Evolutionary conservation across 1,284 basidiomycete genomes (phyloP).

Genomic region (Cutaneotrichosporon daszewskae): DNA sequence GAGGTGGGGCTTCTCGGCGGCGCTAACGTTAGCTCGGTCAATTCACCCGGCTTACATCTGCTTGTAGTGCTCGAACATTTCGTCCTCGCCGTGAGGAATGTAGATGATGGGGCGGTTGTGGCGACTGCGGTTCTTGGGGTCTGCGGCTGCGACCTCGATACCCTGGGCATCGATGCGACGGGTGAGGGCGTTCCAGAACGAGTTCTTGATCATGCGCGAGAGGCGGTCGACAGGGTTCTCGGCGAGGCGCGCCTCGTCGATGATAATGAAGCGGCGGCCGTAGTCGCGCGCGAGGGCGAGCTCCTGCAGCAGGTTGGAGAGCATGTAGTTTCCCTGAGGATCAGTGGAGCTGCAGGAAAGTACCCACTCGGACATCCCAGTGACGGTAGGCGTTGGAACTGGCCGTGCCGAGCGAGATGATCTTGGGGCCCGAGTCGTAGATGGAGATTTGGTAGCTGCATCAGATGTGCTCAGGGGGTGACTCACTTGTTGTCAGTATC

Average conservation of each 20-base stretch:
- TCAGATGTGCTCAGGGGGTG: not conserved
- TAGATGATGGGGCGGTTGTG: conserved; percentile 86
- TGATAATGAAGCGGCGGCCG: conserved; percentile 87
- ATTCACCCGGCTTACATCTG: conserved; percentile 42
- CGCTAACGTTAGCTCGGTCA: conserved; percentile 21
- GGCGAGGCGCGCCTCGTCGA: conserved; percentile 92
- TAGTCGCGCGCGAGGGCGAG: conserved; percentile 95
- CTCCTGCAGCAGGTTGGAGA: conserved; percentile 97
- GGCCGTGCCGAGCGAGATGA: conserved; percentile 90
- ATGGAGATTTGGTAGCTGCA: conserved; percentile 71
- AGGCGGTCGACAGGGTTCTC: conserved; percentile 97
- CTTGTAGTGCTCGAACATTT: conserved; percentile 88
- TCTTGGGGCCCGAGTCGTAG: conserved; percentile 93
- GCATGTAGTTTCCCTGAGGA: conserved; percentile 82
- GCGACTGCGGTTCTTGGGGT: conserved; percentile 91
- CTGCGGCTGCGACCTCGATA: conserved; percentile 89
- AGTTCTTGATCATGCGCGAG: conserved; percentile 95
- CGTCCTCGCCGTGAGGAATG: conserved; percentile 82
- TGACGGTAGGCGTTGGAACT: conserved; percentile 96
- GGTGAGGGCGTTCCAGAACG: conserved; percentile 96
- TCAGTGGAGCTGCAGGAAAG: not conserved
- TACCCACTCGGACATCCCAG: conserved; percentile 79
- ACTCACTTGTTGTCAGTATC: conserved; percentile 84
- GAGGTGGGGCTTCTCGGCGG: conserved; percentile 76
- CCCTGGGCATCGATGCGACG: conserved; percentile 95